Percentiles rank a stretch among this genome's conserved stretches.
phyloP scores from a whole-genome alignment of 2,329 filamentous ascomycete genomes.

The Triangularia verruculosa region DNA sequence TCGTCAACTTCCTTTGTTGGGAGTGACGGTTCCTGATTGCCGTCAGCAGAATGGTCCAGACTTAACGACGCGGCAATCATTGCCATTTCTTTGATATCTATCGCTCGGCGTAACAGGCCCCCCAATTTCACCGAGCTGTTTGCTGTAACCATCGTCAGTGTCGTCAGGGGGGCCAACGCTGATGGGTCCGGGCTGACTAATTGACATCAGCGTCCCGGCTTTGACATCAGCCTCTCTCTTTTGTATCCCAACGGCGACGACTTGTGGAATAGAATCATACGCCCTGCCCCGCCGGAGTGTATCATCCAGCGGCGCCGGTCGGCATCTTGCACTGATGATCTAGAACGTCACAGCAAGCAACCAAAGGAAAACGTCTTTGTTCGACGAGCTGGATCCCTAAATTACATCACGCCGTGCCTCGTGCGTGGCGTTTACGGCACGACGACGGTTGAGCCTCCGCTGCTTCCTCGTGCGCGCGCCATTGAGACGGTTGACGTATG shows the following conservation, averaged over 20 bases:
- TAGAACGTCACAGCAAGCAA: neutral
- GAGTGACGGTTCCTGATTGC: neutral
- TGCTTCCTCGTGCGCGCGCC: neutral
- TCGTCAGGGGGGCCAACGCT: neutral
- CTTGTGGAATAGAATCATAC: neutral
- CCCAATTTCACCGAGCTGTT: neutral
- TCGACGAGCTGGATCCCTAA: neutral
- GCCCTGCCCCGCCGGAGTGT: neutral
- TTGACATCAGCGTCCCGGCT: neutral
- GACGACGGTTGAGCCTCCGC: neutral
- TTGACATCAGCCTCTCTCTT: neutral
- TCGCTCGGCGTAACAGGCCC: neutral
- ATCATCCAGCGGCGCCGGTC: neutral
- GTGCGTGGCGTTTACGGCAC: neutral
- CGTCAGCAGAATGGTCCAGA: neutral
- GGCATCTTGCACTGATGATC: neutral
- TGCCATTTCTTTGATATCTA: neutral
- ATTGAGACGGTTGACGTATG: neutral
- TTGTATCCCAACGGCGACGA: neutral
- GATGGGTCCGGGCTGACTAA: neutral
- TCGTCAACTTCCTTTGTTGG: neutral
- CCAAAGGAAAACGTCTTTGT: neutral
- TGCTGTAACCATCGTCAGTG: neutral
- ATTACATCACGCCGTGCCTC: neutral
- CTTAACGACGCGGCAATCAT: neutral